Conservation (phyloP, 2,329 filamentous ascomycete genomes). For the Beauveria sp. region DNA sequence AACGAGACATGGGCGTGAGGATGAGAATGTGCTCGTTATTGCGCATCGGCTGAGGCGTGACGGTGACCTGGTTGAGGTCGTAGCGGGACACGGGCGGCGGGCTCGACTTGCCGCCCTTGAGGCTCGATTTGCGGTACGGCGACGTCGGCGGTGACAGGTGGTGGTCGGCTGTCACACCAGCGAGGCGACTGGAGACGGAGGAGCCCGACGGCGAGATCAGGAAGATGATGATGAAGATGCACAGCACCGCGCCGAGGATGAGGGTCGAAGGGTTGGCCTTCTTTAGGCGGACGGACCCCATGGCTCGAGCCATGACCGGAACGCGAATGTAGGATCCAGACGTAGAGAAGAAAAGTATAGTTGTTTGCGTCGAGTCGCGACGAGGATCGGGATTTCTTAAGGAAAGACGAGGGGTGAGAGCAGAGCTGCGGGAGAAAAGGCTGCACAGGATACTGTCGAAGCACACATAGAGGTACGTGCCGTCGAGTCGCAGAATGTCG, state of each 20-base stretch:
- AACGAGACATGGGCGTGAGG: constrained; percentile 84
- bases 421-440: neutral
- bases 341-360: neutral
- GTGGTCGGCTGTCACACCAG: constrained; percentile 37
- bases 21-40: constrained; percentile 85
- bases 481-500: neutral
- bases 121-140: constrained; percentile 34
- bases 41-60: constrained; percentile 63
- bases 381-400: neutral
- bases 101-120: constrained; percentile 23
- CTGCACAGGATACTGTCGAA: neutral
- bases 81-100: constrained; percentile 88
- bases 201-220: constrained; percentile 47
- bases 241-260: constrained; percentile 61
- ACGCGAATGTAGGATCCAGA: neutral
- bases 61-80: constrained; percentile 90
- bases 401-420: constrained; percentile 1
- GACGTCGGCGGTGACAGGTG: constrained; percentile 36
- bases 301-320: constrained; percentile 45
- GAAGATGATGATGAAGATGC: constrained; percentile 64
- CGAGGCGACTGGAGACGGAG: constrained; percentile 35
- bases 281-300: constrained; percentile 65
- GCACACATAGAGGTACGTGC: neutral
- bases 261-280: constrained; percentile 73
- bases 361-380: neutral